Base-by-base conservation (phyloP, 2,329 filamentous ascomycete species). In the Sporothrix euskadiensis region DNA sequence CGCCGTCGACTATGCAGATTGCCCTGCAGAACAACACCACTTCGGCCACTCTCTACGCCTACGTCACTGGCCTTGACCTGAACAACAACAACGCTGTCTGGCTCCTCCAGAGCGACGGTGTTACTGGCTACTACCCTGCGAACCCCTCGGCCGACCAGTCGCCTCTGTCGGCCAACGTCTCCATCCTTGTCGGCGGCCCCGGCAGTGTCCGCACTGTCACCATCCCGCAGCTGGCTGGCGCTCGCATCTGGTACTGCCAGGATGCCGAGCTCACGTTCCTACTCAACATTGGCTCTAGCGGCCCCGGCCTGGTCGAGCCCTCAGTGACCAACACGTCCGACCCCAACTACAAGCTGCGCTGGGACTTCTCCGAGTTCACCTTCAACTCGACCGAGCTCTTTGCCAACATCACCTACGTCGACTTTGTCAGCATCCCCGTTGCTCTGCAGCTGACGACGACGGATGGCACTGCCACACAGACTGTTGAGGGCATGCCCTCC, bases 331-430 rank as follows among this genome's bases (percentile, higher is more conserved):
- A 94, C 80, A 80, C 84, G 0, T 80, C 85, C 0, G 91, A 93
- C 78, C 81, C 85, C 1, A 92, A 92, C 79, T 89, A 89, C 78
- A 82, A 86, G 49, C 81, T 87, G 63, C 81, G 84, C 74, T 93
- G 90, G 90, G 87, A 85, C 39, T 93, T 92, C 79, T 89, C 86
- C 82, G 91, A 93, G 81, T 90, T 92, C 77, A 91, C 90, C 19
- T 91, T 87, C 81, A 91, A 91, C 80, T 77, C 81, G 49, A 78
- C 80, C 44, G 85, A 91, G 80, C 81, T 92, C 5, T 92, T 88
- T 78, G 89, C 88, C 77, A 92, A 92, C 77, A 90, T 94, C 77
- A 89, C 86, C 75, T 91, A 91, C 79, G 92, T 94, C 71, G 92
- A 94, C 83, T 94, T 94, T 81, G 87, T 94, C 75, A 83, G 84